Evolutionary conservation across 768 basidiomycete species (phyloP).

Genomic region (Neoboletus brunneissimus): DNA sequence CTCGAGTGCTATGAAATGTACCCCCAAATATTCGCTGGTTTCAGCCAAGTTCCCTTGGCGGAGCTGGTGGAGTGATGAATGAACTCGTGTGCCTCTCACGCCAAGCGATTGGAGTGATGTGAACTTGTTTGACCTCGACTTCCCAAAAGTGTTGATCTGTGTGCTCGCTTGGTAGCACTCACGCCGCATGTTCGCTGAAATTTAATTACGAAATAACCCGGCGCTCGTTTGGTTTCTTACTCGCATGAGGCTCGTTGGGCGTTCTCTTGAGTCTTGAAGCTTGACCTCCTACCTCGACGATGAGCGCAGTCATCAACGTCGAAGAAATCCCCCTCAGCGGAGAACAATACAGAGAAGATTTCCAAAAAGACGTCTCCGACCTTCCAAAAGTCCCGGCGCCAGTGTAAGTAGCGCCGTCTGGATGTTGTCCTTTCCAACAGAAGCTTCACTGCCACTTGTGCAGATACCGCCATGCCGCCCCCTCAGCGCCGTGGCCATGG

Average conservation of each 20-base stretch:
- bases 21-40: neutral
- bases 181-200: neutral
- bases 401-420: conserved; percentile 15
- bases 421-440: neutral
- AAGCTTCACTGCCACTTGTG: neutral
- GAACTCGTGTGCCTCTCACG: neutral
- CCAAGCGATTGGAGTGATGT: neutral
- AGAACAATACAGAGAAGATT: conserved; percentile 5
- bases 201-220: conserved; percentile 14
- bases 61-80: neutral
- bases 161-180: neutral
- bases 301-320: conserved; percentile 10
- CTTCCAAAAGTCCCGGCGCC: conserved; percentile 26
- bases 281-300: conserved; percentile 5
- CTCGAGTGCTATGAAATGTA: neutral
- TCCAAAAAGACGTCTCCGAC: conserved; percentile 11
- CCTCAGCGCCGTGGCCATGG: conserved; percentile 44
- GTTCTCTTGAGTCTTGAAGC: neutral
- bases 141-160: neutral
- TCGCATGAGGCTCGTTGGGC: neutral
- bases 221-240: conserved; percentile 7
- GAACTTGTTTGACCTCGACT: neutral
- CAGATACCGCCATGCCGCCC: conserved; percentile 39
- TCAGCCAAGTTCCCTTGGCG: neutral
- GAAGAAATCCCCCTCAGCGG: neutral